Conservation (phyloP, 2,329 filamentous ascomycete species). For the Helotiales sp. region DNA sequence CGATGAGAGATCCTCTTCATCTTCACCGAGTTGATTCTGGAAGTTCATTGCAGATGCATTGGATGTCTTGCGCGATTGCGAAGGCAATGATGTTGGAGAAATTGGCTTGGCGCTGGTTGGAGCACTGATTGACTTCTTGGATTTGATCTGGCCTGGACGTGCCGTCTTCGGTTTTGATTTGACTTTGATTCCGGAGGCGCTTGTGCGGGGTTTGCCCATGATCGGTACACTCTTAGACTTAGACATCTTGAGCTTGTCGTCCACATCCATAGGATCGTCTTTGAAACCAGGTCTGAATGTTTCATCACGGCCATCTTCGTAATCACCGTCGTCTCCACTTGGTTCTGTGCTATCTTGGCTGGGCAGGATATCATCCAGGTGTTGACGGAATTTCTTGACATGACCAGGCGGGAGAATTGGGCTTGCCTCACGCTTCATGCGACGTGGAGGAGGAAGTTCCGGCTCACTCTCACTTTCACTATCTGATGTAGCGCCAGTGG, state of each 20-base stretch:
- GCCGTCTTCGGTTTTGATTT: conserved; percentile 52
- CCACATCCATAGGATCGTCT: conserved; percentile 35
- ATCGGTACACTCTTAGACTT: conserved; percentile 49
- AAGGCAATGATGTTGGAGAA: conserved; percentile 69
- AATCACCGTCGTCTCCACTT: conserved; percentile 66
- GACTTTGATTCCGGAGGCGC: conserved; percentile 48
- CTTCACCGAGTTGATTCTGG: conserved; percentile 64
- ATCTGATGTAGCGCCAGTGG: conserved; percentile 83
- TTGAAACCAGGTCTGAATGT: conserved; percentile 41
- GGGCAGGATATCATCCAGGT: conserved; percentile 56
- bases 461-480: conserved; percentile 71
- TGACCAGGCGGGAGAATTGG: conserved; percentile 54
- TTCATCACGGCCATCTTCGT: conserved; percentile 50
- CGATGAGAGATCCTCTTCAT: conserved; percentile 89
- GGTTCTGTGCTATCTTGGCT: conserved; percentile 62
- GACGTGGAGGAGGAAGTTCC: conserved; percentile 63
- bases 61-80: conserved; percentile 76
- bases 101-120: conserved; percentile 53
- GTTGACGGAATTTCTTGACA: conserved; percentile 52
- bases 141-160: conserved; percentile 47
- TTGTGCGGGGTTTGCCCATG: conserved; percentile 48
- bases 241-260: conserved; percentile 43
- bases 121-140: conserved; percentile 54
- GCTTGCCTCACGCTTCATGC: conserved; percentile 60
- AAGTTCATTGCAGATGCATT: conserved; percentile 69